Evolutionary conservation across 2,329 filamentous ascomycete genomes (phyloP).

Genomic region (Alternaria solani): DNA sequence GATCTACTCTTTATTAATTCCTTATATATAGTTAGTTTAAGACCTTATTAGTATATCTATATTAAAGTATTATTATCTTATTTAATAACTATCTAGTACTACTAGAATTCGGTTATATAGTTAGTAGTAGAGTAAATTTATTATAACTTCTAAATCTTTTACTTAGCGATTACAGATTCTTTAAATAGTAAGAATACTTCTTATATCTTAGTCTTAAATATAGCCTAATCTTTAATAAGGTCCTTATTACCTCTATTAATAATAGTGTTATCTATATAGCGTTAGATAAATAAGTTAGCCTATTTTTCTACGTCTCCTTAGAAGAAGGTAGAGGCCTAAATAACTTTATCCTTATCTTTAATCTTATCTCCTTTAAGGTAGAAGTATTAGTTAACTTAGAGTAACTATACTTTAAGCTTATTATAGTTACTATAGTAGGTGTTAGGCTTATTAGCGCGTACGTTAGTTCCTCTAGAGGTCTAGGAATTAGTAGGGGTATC

Average conservation of each 20-base stretch:
- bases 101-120: too few relatives aligned
- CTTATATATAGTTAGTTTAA: too few relatives aligned
- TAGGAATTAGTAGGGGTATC: neutral
- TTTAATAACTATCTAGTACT: too few relatives aligned
- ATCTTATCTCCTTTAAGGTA: neutral
- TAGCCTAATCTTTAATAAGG: too few relatives aligned
- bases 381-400: neutral
- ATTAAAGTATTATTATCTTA: too few relatives aligned
- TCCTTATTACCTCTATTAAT: neutral
- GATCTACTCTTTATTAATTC: too few relatives aligned
- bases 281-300: neutral
- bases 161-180: too few relatives aligned
- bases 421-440: neutral
- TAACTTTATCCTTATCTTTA: neutral
- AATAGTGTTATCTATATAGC: neutral
- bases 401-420: neutral
- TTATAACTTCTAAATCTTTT: too few relatives aligned
- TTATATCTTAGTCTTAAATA: too few relatives aligned
- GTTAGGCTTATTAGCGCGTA: neutral
- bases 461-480: neutral
- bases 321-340: neutral
- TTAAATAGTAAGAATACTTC: too few relatives aligned
- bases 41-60: too few relatives aligned
- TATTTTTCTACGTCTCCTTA: neutral
- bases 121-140: too few relatives aligned